phyloP scores from a whole-genome alignment of 176 grass and related monocot species.

The Oryza rufipogon region DNA sequence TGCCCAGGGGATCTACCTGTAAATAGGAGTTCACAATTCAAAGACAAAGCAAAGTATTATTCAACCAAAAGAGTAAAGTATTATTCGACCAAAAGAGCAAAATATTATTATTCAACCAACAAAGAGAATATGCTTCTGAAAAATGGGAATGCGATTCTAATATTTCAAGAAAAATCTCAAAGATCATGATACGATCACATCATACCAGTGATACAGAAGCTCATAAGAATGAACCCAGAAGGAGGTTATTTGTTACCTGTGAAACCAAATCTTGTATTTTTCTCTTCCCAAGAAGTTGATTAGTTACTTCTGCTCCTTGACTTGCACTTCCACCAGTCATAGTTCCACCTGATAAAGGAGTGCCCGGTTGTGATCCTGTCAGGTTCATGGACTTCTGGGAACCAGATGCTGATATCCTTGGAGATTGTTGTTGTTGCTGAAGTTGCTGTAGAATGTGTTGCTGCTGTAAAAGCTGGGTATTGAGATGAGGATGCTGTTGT shows the following conservation, averaged over 20 bases:
- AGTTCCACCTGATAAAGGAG: constrained; percentile 58
- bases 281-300: constrained; percentile 83
- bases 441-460: constrained; percentile 58
- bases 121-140: neutral
- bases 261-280: constrained; percentile 95
- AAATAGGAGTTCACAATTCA: constrained; percentile 31
- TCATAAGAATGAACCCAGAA: constrained; percentile 13
- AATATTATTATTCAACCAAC: constrained; percentile 5
- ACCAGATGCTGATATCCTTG: constrained; percentile 64
- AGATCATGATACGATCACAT: constrained; percentile 19
- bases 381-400: constrained; percentile 71
- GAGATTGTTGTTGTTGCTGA: constrained; percentile 77
- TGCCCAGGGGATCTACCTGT: constrained; percentile 83
- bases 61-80: neutral
- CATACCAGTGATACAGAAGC: neutral
- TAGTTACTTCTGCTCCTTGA: constrained; percentile 76
- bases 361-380: constrained; percentile 70
- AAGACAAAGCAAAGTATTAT: constrained; percentile 10
- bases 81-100: neutral
- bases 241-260: constrained; percentile 59
- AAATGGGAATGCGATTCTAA: neutral
- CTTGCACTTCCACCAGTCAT: constrained; percentile 67
- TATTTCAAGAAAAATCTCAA: constrained; percentile 27
- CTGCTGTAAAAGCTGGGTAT: constrained; percentile 50
- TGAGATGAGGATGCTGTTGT: constrained; percentile 76